These are phyloP conservation scores for Hypoxylon sp. DNA, from an alignment of 2,329 filamentous ascomycete genomes.

Conservation along the genomic window DNA sequence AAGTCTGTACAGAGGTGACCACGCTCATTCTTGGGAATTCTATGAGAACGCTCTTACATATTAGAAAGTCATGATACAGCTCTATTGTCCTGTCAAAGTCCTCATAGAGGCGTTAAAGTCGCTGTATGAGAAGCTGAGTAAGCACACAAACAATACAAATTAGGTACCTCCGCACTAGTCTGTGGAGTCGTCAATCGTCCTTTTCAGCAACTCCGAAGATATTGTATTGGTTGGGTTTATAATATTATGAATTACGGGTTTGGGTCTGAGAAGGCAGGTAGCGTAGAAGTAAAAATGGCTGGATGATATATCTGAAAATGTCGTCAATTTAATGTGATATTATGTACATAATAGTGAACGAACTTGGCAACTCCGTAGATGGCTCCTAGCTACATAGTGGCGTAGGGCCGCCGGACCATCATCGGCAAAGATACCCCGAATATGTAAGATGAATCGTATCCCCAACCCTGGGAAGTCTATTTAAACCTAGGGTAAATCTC, in stretches of 20 bases:
- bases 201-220: conserved; percentile 37
- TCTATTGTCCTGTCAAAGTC: too few species aligned
- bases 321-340: not conserved
- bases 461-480: conserved; percentile 9
- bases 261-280: not conserved
- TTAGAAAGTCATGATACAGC: too few species aligned
- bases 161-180: conserved; percentile 29
- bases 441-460: conserved; percentile 6
- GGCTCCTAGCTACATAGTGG: conserved; percentile 7
- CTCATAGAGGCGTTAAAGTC: not conserved
- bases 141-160: conserved; percentile 7
- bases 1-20: too few species aligned
- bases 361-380: conserved; percentile 33
- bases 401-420: conserved; percentile 39
- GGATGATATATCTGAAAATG: not conserved
- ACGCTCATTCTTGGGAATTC: too few species aligned
- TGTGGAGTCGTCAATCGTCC: not conserved
- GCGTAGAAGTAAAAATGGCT: not conserved
- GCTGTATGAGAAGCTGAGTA: conserved; percentile 1
- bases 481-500: conserved; percentile 17
- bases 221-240: not conserved
- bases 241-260: not conserved
- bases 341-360: conserved; percentile 1
- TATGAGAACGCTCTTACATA: too few species aligned
- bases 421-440: conserved; percentile 30